Evolutionary conservation across 2,329 filamentous ascomycete genomes (phyloP), one percentile per base, ranked within the genome.

Genomic region (Aaosphaeria arxii): DNA sequence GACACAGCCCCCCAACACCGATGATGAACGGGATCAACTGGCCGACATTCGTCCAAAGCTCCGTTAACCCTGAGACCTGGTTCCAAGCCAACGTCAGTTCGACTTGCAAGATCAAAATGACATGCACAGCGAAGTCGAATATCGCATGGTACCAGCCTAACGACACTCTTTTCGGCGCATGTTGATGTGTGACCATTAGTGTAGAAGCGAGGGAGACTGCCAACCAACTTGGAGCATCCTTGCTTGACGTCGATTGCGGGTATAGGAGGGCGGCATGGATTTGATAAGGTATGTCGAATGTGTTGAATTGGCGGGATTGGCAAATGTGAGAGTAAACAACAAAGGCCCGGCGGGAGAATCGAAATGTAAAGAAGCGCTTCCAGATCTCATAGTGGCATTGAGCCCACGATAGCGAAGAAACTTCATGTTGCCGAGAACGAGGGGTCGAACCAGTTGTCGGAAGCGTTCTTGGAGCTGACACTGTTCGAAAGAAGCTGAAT

Each of bases 11-110:
- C n/a, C n/a, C n/a, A n/a, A n/a, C n/a, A n/a, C 51, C 53, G 33
- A 55, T 50, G 4, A 57, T 46, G 35, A 56, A 56, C 11, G 55
- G 55, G 40, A 57, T 46, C 29, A 56, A 42, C 35, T 57, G 53
- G 28, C 55, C 51, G 32, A 57, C 42, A 51, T 41, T 55, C 5
- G 31, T 44, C 42, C 41, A 47, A 4, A 53, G 38, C 9, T 30
- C 49, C 6, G 13, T 11, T 9, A 56, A 33, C 4, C 49, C 53
- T 24, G 29, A 30, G 5, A 57, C 43, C 3, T 42, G 11, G 39
- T 59, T 59, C 54, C 54, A 59, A 1, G 6, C 1, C 7, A 59
- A 42, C 41, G 46, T 53, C 6, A 58, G 30, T 36, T 54, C 54
- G 1, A 58, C 7, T 33, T 58, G 55, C 30, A 51, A 5, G 13